Conservation (phyloP, 805 yeast species). For the Millerozyma miso region DNA sequence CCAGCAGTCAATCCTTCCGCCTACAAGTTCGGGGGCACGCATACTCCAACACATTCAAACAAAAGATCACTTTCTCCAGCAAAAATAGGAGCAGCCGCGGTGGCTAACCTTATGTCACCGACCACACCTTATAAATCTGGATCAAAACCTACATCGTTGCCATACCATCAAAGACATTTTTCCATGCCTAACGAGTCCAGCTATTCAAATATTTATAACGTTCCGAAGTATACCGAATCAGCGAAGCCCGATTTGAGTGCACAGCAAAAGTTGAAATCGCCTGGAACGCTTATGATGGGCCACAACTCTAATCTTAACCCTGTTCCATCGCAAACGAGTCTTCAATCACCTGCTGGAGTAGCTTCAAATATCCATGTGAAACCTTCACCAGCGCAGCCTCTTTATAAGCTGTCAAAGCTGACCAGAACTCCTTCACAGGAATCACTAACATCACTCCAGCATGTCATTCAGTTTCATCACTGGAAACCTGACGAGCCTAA, state of each 20-base stretch:
- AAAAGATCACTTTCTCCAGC: constrained; percentile 61
- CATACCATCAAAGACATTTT: constrained; percentile 37
- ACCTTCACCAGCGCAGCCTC: constrained; percentile 40
- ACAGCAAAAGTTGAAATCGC: not conserved
- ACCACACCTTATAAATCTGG: constrained; percentile 25
- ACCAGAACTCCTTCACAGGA: constrained; percentile 36
- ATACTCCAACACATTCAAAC: constrained; percentile 8
- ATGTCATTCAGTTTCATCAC: constrained; percentile 53
- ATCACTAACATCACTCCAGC: constrained; percentile 45
- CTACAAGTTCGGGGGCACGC: constrained; percentile 33
- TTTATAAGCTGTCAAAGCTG: constrained; percentile 27
- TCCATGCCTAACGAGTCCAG: constrained; percentile 36
- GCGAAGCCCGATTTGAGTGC: not conserved
- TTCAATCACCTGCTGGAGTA: constrained; percentile 21
- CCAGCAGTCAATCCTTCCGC: constrained; percentile 21
- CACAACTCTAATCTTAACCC: not conserved
- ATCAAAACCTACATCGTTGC: constrained; percentile 6
- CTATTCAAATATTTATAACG: not conserved
- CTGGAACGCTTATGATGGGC: not conserved
- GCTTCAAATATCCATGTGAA: constrained; percentile 38
- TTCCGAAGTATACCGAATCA: not conserved
- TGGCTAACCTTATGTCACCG: constrained; percentile 44
- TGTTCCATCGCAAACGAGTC: constrained; percentile 1
- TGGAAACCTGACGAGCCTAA: constrained; percentile 45
- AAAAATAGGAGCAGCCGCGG: constrained; percentile 68